Percentiles rank a stretch among this genome's conserved stretches.
Conservation (phyloP, 257 asterid genomes). For the Fraxinus excelsior region DNA sequence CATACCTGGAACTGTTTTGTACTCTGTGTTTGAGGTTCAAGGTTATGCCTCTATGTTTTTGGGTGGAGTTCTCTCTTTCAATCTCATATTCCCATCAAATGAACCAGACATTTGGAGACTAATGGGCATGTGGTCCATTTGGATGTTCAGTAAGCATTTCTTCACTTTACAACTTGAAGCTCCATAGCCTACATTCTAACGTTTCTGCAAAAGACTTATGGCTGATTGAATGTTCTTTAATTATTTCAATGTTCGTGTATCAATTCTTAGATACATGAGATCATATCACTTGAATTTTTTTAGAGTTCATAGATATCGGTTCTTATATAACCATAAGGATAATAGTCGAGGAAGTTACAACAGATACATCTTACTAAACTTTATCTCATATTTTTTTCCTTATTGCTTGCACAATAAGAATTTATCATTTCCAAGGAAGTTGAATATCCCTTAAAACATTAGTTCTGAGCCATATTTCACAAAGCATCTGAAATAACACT, state of each 20-base stretch:
- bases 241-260: background rate
- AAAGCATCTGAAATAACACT: too few relatives aligned
- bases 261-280: background rate
- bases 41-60: constrained; percentile 68
- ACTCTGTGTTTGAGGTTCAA: constrained; percentile 90
- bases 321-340: background rate
- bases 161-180: background rate
- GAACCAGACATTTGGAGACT: constrained; percentile 95
- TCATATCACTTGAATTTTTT: background rate
- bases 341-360: background rate
- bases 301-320: background rate
- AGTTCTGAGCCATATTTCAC: too few relatives aligned
- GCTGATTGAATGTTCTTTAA: background rate
- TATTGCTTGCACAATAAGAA: background rate
- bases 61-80: constrained; percentile 93
- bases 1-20: constrained; percentile 68
- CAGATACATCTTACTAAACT: background rate
- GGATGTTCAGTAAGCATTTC: constrained; percentile 94
- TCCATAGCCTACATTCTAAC: background rate
- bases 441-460: too few relatives aligned
- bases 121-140: constrained; percentile 99
- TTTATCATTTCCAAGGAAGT: background rate
- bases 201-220: background rate
- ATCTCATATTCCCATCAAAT: constrained; percentile 82
- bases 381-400: background rate